A percentile compares a stretch with the other conserved stretches of the same genome.
Evolutionary conservation across 306 rosid species (phyloP).

Genomic region (Ammopiptanthus mongolicus): DNA sequence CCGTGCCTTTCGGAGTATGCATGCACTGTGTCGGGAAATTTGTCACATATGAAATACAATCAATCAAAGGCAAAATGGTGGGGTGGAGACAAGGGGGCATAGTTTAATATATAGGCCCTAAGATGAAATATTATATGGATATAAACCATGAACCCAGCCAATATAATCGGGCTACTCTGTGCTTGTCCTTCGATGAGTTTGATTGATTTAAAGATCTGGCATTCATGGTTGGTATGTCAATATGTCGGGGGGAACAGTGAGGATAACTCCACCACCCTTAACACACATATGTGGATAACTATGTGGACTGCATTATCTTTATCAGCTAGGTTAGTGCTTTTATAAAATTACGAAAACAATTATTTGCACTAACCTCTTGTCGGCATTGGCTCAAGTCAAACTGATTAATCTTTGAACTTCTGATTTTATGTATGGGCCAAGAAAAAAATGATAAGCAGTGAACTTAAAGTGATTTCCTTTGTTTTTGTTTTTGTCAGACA

Average conservation of each 20-base stretch:
- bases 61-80: neutral
- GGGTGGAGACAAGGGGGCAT: conserved; percentile 21
- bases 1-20: conserved; percentile 19
- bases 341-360: conserved; percentile 3
- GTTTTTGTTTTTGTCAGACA: neutral
- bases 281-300: too few species aligned
- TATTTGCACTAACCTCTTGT: conserved; percentile 10
- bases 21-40: conserved; percentile 21
- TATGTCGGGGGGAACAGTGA: conserved; percentile 9
- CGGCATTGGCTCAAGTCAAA: conserved; percentile 22
- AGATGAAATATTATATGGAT: neutral
- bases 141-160: conserved; percentile 9
- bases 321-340: neutral
- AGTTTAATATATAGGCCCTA: neutral
- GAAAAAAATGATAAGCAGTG: neutral
- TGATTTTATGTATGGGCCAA: neutral
- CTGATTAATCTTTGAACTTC: conserved; percentile 5
- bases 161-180: neutral
- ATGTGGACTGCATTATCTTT: neutral
- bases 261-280: neutral
- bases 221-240: neutral
- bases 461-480: neutral
- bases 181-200: neutral
- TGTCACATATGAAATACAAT: conserved; percentile 26
- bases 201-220: conserved; percentile 5